These are phyloP conservation scores for Aquilaria sinensis DNA, from an alignment of 345 rosid genomes.

Conservation along the genomic window DNA sequence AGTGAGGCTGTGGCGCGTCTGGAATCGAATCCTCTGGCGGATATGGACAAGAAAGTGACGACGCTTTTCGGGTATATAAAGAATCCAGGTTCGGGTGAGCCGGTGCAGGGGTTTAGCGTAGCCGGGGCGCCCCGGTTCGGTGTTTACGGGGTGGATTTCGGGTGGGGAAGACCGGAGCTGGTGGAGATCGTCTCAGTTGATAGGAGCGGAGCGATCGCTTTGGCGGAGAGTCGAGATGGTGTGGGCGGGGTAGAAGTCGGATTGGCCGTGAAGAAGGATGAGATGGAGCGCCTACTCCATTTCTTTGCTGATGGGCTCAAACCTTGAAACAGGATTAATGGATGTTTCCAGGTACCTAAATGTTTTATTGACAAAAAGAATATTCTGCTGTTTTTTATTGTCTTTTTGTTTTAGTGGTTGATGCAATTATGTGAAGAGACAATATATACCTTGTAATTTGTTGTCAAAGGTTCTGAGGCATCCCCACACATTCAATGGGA, in stretches of 20 bases:
- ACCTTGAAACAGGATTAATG: too few relatives aligned
- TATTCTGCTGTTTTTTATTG: too few relatives aligned
- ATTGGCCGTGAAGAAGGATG: conserved; percentile 10
- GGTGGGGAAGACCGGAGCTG: conserved; percentile 9
- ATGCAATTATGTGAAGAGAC: too few relatives aligned
- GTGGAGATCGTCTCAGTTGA: conserved; percentile 21
- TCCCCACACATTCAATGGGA: too few relatives aligned
- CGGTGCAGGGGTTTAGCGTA: too few relatives aligned
- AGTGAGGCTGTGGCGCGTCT: conserved; percentile 13
- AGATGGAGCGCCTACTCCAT: conserved; percentile 20
- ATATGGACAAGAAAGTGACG: neutral
- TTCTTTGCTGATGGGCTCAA: conserved; percentile 13
- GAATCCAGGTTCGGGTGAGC: neutral
- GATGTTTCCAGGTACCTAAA: conserved; percentile 6
- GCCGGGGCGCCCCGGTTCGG: conserved; percentile 11
- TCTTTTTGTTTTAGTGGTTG: too few relatives aligned
- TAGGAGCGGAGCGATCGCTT: conserved; percentile 4
- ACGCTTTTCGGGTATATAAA: neutral
- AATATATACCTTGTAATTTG: too few relatives aligned
- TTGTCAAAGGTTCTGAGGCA: too few relatives aligned
- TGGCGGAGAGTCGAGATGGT: conserved; percentile 18
- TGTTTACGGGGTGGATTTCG: conserved; percentile 15
- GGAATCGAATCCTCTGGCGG: neutral
- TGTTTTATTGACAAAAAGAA: too few relatives aligned
- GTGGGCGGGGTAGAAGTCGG: conserved; percentile 25